Evolutionary conservation across 176 grass and related monocot species (phyloP).

Genomic region (Pontederia crassipes): DNA sequence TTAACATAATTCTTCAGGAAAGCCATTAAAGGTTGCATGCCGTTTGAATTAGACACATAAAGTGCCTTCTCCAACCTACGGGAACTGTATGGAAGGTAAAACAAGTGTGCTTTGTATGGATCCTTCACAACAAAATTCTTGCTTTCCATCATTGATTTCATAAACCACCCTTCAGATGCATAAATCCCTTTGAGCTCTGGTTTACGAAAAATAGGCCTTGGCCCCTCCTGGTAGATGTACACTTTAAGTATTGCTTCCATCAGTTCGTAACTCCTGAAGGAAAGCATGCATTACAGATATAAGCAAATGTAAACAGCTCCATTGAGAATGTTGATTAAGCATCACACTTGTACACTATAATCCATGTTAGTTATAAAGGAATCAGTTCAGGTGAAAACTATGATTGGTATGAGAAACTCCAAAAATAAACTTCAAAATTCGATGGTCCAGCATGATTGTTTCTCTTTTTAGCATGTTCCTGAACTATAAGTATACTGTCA

Average conservation of each 20-base stretch:
- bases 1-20: conserved; percentile 2
- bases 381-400: no score
- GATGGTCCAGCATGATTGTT: no score
- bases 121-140: conserved; percentile 1
- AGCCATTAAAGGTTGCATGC: neutral
- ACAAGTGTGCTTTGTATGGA: conserved; percentile 1
- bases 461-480: no score
- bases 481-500: no score
- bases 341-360: no score
- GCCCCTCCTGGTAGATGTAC: neutral
- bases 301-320: neutral
- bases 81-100: neutral
- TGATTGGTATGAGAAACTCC: no score
- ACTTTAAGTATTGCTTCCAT: neutral
- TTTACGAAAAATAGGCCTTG: neutral
- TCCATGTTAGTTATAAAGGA: no score
- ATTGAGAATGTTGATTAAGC: neutral
- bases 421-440: no score
- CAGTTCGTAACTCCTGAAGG: neutral
- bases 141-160: neutral
- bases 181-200: conserved; percentile 1
- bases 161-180: conserved; percentile 1
- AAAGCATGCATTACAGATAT: neutral
- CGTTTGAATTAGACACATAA: neutral
- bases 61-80: neutral